Percentiles rank a stretch among this genome's conserved stretches.
These are phyloP conservation scores for Mycena vulgaris DNA, from an alignment of 768 basidiomycete species.

Conservation along the genomic window DNA sequence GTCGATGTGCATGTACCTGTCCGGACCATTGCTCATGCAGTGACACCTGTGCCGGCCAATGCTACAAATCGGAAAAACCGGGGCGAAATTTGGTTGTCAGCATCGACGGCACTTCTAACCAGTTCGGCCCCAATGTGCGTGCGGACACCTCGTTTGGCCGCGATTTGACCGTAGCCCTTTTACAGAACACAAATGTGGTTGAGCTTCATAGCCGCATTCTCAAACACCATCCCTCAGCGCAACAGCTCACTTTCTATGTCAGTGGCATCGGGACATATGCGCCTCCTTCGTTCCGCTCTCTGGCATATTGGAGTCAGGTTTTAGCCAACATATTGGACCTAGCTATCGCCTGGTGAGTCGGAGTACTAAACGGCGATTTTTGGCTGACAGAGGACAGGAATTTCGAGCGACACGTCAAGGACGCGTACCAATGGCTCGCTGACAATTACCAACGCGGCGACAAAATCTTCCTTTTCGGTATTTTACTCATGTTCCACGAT, in stretches of 20 bases:
- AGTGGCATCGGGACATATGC: slow-evolving; percentile 24
- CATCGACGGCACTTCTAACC: no score
- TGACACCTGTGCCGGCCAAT: no score
- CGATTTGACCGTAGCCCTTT: neutral
- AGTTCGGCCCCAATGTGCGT: no score
- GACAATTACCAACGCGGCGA: slow-evolving; percentile 18
- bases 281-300: neutral
- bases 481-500: neutral
- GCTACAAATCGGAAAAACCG: no score
- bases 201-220: slow-evolving; percentile 46
- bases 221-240: slow-evolving; percentile 27
- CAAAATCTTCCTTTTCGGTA: slow-evolving; percentile 17
- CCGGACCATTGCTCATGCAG: no score
- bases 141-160: no score
- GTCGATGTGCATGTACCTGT: no score
- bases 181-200: slow-evolving; percentile 55
- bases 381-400: neutral
- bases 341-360: slow-evolving; percentile 10
- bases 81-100: no score
- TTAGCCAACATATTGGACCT: slow-evolving; percentile 4
- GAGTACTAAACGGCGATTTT: neutral
- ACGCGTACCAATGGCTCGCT: slow-evolving; percentile 13
- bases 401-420: neutral
- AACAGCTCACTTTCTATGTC: slow-evolving; percentile 4
- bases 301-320: neutral